Evolutionary conservation across 176 grass and related monocot species (phyloP), one percentile per base, ranked within the genome.

Genomic region (Oryza glumipatula): DNA sequence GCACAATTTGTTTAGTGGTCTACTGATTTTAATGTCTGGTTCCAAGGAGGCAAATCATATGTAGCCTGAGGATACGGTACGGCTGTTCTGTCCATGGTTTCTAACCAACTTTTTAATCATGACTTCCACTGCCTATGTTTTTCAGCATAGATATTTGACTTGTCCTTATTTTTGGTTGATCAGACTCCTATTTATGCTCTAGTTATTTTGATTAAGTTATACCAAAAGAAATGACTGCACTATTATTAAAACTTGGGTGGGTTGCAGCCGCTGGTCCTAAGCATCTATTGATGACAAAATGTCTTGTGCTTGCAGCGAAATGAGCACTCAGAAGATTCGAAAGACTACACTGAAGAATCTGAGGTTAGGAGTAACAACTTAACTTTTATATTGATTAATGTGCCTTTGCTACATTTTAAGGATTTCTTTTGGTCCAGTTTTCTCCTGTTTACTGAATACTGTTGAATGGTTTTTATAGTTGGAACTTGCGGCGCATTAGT

Each of bases 311-410:
- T 56, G 47, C 82, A 93, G 89, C 83, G 80, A 82, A 88, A 89
- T 0, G 49, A 38, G 32, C 83, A 9, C 76, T 28, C 74, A 24
- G 82, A 82, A 79, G 83, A 71, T 80, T 86, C 76, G 35, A 84
- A 91, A 81, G 86, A 88, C 23, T 44, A 43, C 0, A 2, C 65
- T 58, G 72, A 88, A 80, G 88, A 89, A 89, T 43, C 83, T 82
- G 92, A 91, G 88, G 91, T 93, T 82, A 61, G 63, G 69, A 69
- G 61, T 14, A 67, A 70, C 39, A 38, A 76, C 76, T 84, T 72
- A 32, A 32, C 24, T 52, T 68, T 80, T 41, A 41, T 23, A 26
- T 63, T 30, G 9, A 66, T 78, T 77, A 26, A 19, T 78, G 48
- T 52, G 28, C n/a, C 32, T 83, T 66, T 65, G 14, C n/a, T 78